phyloP scores from a whole-genome alignment of 2,329 filamentous ascomycete species.

The Mycocentrospora acerina region DNA sequence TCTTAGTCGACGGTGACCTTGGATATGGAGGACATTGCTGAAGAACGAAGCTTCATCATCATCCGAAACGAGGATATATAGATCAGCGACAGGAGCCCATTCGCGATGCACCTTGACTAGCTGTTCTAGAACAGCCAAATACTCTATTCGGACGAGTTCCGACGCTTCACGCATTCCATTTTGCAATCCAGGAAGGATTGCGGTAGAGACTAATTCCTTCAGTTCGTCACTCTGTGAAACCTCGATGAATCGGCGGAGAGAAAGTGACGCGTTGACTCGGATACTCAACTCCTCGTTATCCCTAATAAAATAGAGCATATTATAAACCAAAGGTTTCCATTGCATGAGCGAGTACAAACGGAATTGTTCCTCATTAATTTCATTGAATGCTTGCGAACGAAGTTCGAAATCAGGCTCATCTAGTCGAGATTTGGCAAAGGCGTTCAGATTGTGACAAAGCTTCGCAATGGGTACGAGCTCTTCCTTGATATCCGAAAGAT shows the following conservation, averaged over 20 bases:
- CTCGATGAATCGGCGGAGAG: constrained; percentile 76
- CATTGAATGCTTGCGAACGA: constrained; percentile 73
- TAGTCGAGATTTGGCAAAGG: constrained; percentile 69
- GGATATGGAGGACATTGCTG: constrained; percentile 86
- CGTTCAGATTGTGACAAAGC: constrained; percentile 78
- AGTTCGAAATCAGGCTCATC: constrained; percentile 88
- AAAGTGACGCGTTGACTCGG: constrained; percentile 77
- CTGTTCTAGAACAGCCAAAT: constrained; percentile 75
- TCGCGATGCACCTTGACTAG: constrained; percentile 70
- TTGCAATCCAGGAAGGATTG: constrained; percentile 75
- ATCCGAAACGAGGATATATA: constrained; percentile 68
- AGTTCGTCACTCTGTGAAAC: constrained; percentile 53
- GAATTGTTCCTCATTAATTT: constrained; percentile 66
- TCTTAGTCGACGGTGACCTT: constrained; percentile 80
- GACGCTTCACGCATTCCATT: constrained; percentile 74
- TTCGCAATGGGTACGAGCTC: constrained; percentile 64
- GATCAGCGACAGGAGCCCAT: constrained; percentile 72
- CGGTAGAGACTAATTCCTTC: constrained; percentile 59
- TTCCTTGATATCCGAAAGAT: constrained; percentile 66
- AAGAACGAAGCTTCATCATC: constrained; percentile 89
- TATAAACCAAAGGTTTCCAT: constrained; percentile 87
- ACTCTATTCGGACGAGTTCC: constrained; percentile 82
- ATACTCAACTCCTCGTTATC: constrained; percentile 88
- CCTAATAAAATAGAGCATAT: constrained; percentile 83
- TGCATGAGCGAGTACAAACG: constrained; percentile 65